Percentiles rank a stretch among this genome's conserved stretches.
Evolutionary conservation across 2,329 filamentous ascomycete species (phyloP).

Genomic region (Beauveria sp.): DNA sequence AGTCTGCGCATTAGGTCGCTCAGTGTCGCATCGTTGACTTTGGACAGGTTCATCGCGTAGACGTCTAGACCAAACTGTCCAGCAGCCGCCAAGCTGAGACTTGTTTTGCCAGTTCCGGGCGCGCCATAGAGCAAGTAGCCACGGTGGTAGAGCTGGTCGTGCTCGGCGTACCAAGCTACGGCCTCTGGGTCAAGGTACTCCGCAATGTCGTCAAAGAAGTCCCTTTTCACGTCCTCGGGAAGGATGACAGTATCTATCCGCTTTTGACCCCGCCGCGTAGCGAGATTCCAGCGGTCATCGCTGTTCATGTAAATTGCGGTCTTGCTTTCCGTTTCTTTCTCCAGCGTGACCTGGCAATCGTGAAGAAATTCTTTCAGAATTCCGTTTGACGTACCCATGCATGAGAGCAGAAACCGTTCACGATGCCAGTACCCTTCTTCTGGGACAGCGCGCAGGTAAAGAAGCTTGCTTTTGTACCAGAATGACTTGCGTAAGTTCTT

Average conservation of each 20-base stretch:
- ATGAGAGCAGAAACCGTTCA: too few relatives aligned
- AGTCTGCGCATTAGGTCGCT: constrained; percentile 21
- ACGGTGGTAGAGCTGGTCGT: constrained; percentile 22
- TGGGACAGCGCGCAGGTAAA: too few relatives aligned
- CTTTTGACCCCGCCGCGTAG: too few relatives aligned
- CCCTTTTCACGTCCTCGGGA: constrained; percentile 12
- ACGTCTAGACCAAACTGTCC: constrained; percentile 29
- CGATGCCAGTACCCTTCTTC: too few relatives aligned
- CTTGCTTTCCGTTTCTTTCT: too few relatives aligned
- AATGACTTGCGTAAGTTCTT: too few relatives aligned
- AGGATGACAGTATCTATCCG: constrained; percentile 14
- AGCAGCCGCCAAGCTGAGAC: constrained; percentile 28
- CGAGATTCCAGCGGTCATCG: too few relatives aligned
- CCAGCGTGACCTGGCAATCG: too few relatives aligned
- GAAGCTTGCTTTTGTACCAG: too few relatives aligned
- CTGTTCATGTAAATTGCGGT: too few relatives aligned
- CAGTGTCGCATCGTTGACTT: constrained; percentile 19
- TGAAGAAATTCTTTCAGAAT: too few relatives aligned
- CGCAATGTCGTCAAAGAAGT: constrained; percentile 25
- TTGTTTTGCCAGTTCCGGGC: constrained; percentile 32
- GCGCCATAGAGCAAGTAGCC: constrained; percentile 33
- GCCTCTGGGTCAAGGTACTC: constrained; percentile 30
- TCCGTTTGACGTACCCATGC: too few relatives aligned
- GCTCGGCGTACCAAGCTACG: constrained; percentile 24
- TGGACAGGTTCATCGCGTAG: constrained; percentile 28